phyloP scores from a whole-genome alignment of 441 rosid species.

The Pelargonium hybrid region DNA sequence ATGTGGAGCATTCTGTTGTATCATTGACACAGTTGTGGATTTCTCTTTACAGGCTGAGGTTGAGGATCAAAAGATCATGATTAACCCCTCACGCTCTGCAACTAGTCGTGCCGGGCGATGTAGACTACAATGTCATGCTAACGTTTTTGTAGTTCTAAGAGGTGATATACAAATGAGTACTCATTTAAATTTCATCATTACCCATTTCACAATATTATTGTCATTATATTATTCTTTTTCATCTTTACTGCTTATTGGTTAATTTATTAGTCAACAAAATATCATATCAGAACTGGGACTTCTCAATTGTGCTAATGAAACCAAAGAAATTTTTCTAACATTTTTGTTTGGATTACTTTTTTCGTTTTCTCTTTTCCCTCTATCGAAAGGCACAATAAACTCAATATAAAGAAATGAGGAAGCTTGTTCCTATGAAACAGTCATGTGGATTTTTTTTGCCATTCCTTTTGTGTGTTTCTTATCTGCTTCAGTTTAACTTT shows the following conservation, averaged over 20 bases:
- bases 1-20: too few relatives aligned
- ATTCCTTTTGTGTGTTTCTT: background rate
- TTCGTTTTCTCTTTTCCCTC: background rate
- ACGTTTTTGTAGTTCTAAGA: conserved; percentile 87
- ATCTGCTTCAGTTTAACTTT: background rate
- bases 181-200: conserved; percentile 7
- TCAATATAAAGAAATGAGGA: too few relatives aligned
- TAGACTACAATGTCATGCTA: conserved; percentile 63
- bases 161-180: conserved; percentile 27
- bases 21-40: background rate
- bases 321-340: background rate
- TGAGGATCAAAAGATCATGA: conserved; percentile 95
- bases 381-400: too few relatives aligned
- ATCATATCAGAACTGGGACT: background rate
- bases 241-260: background rate
- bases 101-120: conserved; percentile 84
- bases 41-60: conserved; percentile 58
- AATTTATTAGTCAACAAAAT: background rate
- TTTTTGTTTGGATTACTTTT: background rate
- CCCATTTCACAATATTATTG: background rate
- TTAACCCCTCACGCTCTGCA: conserved; percentile 80
- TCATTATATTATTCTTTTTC: background rate
- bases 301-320: background rate
- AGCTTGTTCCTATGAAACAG: too few relatives aligned
- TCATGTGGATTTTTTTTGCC: background rate